Evolutionary conservation across 176 grass and related monocot genomes (phyloP).

Genomic region (Aegilops umbellulata): DNA sequence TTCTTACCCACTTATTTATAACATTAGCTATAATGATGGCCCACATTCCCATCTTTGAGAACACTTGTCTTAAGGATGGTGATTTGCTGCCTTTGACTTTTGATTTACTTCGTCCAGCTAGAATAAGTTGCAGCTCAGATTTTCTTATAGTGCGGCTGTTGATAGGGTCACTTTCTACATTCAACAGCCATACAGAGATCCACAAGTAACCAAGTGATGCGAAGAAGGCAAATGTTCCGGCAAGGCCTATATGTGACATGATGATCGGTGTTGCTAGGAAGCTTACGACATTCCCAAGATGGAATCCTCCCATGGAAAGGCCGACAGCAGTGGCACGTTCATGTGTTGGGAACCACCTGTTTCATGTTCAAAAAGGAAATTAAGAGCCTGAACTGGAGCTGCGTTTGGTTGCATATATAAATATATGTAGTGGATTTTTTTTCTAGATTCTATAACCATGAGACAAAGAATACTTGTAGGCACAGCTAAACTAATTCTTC

Average conservation of each 20-base stretch:
- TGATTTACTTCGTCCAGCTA: constrained; percentile 60
- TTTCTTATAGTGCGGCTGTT: constrained; percentile 72
- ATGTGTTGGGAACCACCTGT: constrained; percentile 87
- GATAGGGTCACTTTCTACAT: constrained; percentile 77
- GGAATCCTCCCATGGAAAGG: constrained; percentile 93
- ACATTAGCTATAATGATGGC: constrained; percentile 84
- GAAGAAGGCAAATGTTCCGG: constrained; percentile 71
- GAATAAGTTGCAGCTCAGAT: constrained; percentile 73
- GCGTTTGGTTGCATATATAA: not conserved
- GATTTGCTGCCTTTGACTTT: constrained; percentile 49
- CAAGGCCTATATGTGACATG: constrained; percentile 70
- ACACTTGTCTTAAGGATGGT: constrained; percentile 56
- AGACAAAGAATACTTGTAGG: not conserved
- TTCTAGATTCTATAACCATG: not conserved
- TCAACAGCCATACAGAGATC: constrained; percentile 61
- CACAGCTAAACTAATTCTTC: not conserved
- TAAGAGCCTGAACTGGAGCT: constrained; percentile 12
- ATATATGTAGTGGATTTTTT: not conserved
- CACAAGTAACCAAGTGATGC: constrained; percentile 74
- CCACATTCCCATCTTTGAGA: constrained; percentile 70
- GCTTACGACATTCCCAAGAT: constrained; percentile 95
- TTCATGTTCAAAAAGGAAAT: constrained; percentile 30
- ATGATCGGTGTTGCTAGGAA: constrained; percentile 79
- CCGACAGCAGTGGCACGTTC: constrained; percentile 87
- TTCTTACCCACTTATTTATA: constrained; percentile 91